phyloP scores from a whole-genome alignment of 331 rosid genomes.

The Quercus phellos region DNA sequence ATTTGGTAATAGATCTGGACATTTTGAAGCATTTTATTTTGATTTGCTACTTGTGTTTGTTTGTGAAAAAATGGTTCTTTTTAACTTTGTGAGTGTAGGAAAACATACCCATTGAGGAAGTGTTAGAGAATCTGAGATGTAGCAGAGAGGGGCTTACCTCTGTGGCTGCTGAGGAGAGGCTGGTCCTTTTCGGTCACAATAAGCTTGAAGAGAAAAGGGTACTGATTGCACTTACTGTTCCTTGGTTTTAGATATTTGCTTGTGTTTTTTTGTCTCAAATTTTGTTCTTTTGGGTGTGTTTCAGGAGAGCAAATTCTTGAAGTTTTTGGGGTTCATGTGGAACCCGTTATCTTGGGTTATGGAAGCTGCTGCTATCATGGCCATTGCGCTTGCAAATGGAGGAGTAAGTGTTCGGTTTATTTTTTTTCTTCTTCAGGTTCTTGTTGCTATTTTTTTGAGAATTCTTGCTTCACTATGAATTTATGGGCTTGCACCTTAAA shows the following conservation, averaged over 20 bases:
- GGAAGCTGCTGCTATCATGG: slow-evolving; percentile 99
- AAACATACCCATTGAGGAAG: slow-evolving; percentile 95
- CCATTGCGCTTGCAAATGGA: slow-evolving; percentile 98
- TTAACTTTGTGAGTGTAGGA: slow-evolving; percentile 57
- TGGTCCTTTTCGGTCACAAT: slow-evolving; percentile 80
- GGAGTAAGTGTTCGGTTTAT: slow-evolving; percentile 54
- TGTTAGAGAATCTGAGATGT: slow-evolving; percentile 92
- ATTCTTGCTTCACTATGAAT: slow-evolving; percentile 11
- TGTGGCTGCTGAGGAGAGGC: slow-evolving; percentile 82
- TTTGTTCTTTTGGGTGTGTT: slow-evolving; percentile 29
- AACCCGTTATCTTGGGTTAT: slow-evolving; percentile 99
- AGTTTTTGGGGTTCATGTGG: slow-evolving; percentile 99
- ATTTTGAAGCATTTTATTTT: slow-evolving; percentile 6
- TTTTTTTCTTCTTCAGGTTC: not conserved
- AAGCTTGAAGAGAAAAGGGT: slow-evolving; percentile 93
- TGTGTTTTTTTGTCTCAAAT: not conserved
- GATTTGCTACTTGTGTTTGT: not conserved
- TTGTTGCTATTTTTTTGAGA: not conserved
- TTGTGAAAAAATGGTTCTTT: slow-evolving; percentile 1
- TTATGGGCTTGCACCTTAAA: slow-evolving; percentile 4
- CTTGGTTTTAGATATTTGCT: not conserved
- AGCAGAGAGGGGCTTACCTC: slow-evolving; percentile 78
- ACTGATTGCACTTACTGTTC: not conserved
- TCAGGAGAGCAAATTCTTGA: slow-evolving; percentile 87
- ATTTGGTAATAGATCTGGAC: slow-evolving; percentile 90